These are phyloP conservation scores for Tricholoma terreum DNA, from an alignment of 768 basidiomycete genomes.

Conservation along the genomic window DNA sequence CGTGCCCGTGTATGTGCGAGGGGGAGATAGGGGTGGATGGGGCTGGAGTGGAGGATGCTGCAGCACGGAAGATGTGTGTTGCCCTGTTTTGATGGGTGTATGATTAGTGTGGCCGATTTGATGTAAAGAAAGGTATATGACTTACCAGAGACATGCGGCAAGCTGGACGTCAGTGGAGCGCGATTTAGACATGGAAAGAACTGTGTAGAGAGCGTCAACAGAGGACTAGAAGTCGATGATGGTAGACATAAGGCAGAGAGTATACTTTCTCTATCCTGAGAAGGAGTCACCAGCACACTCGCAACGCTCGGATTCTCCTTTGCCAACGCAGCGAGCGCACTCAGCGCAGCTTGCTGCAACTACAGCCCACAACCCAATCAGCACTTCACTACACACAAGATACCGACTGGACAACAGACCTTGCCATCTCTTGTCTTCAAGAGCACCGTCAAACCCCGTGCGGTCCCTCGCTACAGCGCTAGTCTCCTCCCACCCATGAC, in stretches of 20 bases:
- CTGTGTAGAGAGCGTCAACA: no score
- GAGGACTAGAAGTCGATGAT: no score
- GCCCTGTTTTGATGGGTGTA: background rate
- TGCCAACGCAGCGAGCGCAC: slow-evolving; percentile 61
- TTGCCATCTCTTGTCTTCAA: slow-evolving; percentile 53
- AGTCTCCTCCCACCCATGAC: slow-evolving; percentile 72
- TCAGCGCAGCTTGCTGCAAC: slow-evolving; percentile 65
- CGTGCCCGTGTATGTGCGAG: background rate
- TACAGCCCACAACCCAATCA: slow-evolving; percentile 17
- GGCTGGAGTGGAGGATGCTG: background rate
- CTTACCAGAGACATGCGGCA: background rate
- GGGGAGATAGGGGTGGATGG: background rate
- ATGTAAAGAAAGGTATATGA: background rate
- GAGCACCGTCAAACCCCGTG: slow-evolving; percentile 46
- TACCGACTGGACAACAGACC: slow-evolving; percentile 26
- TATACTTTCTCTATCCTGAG: slow-evolving; percentile 39
- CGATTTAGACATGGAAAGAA: no score
- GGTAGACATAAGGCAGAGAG: background rate
- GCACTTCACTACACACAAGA: background rate
- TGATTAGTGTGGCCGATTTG: background rate
- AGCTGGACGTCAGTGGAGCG: background rate
- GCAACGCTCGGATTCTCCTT: slow-evolving; percentile 61
- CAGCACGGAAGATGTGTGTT: background rate
- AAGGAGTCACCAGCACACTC: slow-evolving; percentile 40
- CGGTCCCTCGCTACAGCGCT: slow-evolving; percentile 45